Conservation (phyloP, 2,329 filamentous ascomycete species). For the Cladophialophora psammophila region DNA sequence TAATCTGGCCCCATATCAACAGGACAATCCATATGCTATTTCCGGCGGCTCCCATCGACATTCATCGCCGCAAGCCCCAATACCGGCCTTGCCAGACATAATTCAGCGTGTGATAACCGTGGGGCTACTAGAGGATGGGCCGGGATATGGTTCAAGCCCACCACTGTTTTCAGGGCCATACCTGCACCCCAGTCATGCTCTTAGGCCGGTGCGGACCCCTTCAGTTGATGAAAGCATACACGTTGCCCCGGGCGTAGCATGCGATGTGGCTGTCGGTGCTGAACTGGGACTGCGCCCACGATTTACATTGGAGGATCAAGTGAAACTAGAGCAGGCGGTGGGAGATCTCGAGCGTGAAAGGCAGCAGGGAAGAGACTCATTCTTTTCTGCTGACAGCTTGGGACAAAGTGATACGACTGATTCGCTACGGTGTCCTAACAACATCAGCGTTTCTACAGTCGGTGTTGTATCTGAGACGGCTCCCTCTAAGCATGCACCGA, state of each 20-base stretch:
- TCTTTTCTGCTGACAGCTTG: not conserved
- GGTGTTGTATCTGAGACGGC: not conserved
- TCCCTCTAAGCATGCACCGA: not conserved
- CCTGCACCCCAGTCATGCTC: not conserved
- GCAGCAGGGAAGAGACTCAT: not conserved
- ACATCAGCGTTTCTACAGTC: not conserved
- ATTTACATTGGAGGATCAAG: conserved; percentile 25
- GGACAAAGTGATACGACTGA: not conserved
- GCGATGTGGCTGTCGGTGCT: not conserved
- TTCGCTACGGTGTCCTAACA: not conserved
- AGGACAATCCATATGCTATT: not conserved
- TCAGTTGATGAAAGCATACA: not conserved
- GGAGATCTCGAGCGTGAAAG: not conserved
- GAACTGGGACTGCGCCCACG: not conserved
- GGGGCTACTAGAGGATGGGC: not conserved
- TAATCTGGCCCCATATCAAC: not conserved
- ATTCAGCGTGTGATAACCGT: not conserved
- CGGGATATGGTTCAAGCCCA: not conserved
- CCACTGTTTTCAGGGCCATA: not conserved
- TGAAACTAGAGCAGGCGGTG: conserved; percentile 16
- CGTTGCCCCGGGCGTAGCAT: not conserved
- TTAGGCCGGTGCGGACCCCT: not conserved
- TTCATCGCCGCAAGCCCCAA: not conserved
- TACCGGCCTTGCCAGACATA: not conserved
- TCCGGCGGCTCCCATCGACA: not conserved